These are phyloP conservation scores for Pugionium dolabratum DNA, from an alignment of 345 rosid genomes.

Conservation along the genomic window DNA sequence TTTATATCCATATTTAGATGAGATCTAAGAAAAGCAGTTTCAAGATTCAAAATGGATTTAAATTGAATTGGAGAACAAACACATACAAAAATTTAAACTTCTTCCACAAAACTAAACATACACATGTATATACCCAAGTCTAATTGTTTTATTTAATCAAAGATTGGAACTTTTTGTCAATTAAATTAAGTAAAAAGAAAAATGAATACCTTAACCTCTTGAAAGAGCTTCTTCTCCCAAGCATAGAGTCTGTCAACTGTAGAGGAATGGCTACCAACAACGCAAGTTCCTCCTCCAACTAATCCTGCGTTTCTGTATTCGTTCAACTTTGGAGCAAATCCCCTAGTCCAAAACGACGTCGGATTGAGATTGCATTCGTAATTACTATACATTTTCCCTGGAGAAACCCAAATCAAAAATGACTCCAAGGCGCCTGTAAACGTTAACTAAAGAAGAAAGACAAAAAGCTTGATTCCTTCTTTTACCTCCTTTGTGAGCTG, in stretches of 20 bases:
- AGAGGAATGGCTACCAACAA: conserved; percentile 65
- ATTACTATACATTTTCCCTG: conserved; percentile 43
- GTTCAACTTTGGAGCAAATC: conserved; percentile 56
- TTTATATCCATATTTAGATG: conserved; percentile 30
- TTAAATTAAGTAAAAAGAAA: background rate
- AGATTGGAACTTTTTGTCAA: background rate
- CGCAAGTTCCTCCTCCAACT: conserved; percentile 29
- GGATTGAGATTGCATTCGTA: conserved; percentile 67
- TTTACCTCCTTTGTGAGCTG: conserved; percentile 65
- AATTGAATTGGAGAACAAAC: conserved; percentile 2
- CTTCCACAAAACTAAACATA: background rate
- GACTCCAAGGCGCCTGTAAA: background rate
- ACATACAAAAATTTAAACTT: conserved; percentile 6
- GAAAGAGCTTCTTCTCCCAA: conserved; percentile 94
- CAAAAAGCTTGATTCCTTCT: background rate
- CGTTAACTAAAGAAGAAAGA: background rate
- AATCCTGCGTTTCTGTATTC: conserved; percentile 48
- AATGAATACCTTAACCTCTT: conserved; percentile 80
- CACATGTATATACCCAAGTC: background rate
- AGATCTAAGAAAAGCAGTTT: conserved; percentile 22
- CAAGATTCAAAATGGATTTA: conserved; percentile 28
- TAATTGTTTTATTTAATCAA: background rate
- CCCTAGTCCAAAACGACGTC: conserved; percentile 65
- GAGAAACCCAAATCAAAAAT: conserved; percentile 2
- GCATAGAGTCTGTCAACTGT: conserved; percentile 86